A percentile compares a stretch with the other conserved stretches of the same genome.
phyloP scores from a whole-genome alignment of 768 basidiomycete species.

The Rhizopogon vesiculosus region DNA sequence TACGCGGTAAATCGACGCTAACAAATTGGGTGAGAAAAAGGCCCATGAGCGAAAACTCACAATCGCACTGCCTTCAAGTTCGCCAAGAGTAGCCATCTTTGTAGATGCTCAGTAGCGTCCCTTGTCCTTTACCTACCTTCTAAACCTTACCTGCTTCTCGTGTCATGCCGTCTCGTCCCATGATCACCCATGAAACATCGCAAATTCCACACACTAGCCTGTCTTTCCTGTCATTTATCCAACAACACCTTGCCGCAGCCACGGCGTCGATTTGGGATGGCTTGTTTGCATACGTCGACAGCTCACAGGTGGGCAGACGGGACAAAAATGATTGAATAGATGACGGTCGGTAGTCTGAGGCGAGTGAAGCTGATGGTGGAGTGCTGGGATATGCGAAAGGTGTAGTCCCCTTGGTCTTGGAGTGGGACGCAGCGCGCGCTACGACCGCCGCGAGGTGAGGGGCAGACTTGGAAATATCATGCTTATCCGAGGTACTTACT shows the following conservation, averaged over 20 bases:
- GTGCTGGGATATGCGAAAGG: slow-evolving; percentile 38
- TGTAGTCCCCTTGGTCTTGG: slow-evolving; percentile 40
- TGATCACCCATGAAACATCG: slow-evolving; percentile 68
- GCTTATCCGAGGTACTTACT: slow-evolving; percentile 6
- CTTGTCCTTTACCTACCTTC: slow-evolving; percentile 29
- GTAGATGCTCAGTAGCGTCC: slow-evolving; percentile 39
- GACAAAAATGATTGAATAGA: slow-evolving; percentile 69
- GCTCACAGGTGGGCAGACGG: slow-evolving; percentile 72
- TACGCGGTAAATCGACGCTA: slow-evolving; percentile 70
- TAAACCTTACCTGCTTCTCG: slow-evolving; percentile 62
- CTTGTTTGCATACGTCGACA: slow-evolving; percentile 78
- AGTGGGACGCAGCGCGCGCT: slow-evolving; percentile 53
- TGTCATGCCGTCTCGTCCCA: slow-evolving; percentile 62
- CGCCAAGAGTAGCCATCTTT: slow-evolving; percentile 86
- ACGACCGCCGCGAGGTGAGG: slow-evolving; percentile 72
- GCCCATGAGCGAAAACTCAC: slow-evolving; percentile 35
- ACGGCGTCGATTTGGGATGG: slow-evolving; percentile 71
- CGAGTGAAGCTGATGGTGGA: slow-evolving; percentile 13
- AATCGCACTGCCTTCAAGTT: slow-evolving; percentile 64
- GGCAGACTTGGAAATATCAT: slow-evolving; percentile 47
- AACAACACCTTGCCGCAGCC: slow-evolving; percentile 77
- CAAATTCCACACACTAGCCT: slow-evolving; percentile 72
- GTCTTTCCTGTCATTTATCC: slow-evolving; percentile 82
- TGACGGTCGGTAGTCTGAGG: slow-evolving; percentile 73
- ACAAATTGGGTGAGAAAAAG: background rate